Conservation (phyloP, 345 rosid genomes). For the Turritis glabra region DNA sequence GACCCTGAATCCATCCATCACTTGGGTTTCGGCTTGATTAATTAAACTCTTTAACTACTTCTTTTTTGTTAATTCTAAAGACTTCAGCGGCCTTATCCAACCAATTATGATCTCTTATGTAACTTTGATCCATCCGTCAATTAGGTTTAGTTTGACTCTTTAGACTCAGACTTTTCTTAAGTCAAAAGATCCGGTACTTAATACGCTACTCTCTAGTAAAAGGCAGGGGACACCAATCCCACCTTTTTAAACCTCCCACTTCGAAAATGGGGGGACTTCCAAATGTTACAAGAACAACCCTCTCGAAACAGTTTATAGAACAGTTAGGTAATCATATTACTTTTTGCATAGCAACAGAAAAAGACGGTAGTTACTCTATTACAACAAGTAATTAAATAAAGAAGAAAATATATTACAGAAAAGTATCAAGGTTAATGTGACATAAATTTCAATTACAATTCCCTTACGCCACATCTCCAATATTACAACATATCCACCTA, state of each 20-base stretch:
- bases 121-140: too few relatives aligned
- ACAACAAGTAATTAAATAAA: not conserved
- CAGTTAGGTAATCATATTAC: not conserved
- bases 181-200: too few relatives aligned
- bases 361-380: not conserved
- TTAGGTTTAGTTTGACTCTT: too few relatives aligned
- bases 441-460: constrained; percentile 22
- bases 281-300: not conserved
- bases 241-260: not conserved
- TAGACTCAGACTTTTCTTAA: too few relatives aligned
- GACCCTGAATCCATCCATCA: not conserved
- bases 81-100: not conserved
- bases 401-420: not conserved
- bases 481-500: constrained; percentile 29
- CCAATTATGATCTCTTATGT: not conserved
- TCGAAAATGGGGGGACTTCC: not conserved
- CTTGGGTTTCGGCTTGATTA: not conserved
- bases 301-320: not conserved
- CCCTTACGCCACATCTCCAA: constrained; percentile 24
- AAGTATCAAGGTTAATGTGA: constrained; percentile 7
- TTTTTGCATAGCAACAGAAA: not conserved
- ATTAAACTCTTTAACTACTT: not conserved
- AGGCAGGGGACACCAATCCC: too few relatives aligned
- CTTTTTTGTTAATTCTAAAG: not conserved
- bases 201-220: too few relatives aligned